Percentiles rank a stretch among this genome's conserved stretches.
These are phyloP conservation scores for Poa pratensis DNA, from an alignment of 176 grass and related monocot species.

Conservation along the genomic window DNA sequence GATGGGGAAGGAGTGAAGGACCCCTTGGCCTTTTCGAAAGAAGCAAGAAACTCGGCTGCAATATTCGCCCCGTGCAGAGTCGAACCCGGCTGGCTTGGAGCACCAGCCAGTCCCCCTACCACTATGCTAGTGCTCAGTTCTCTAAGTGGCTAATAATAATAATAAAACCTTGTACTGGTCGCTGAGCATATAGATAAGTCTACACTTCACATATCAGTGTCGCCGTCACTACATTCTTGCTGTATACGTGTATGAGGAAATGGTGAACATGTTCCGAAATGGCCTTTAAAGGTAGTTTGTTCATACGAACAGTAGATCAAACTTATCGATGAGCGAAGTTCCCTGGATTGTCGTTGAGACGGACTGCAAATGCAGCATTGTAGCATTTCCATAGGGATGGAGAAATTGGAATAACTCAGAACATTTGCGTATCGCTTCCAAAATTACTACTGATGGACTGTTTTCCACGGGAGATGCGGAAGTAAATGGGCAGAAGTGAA, in stretches of 20 bases:
- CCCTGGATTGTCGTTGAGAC: neutral
- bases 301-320: conserved; percentile 7
- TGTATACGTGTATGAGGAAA: neutral
- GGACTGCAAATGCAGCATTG: neutral
- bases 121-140: conserved; percentile 14
- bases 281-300: neutral
- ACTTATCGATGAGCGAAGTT: neutral
- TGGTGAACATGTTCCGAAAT: neutral
- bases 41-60: neutral
- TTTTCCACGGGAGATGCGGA: neutral
- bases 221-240: neutral
- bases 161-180: neutral
- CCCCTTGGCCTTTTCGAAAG: neutral
- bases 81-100: conserved; percentile 5
- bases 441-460: neutral
- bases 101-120: neutral
- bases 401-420: neutral
- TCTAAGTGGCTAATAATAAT: neutral
- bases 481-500: neutral
- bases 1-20: no score
- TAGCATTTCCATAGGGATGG: neutral
- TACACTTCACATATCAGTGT: conserved; percentile 12
- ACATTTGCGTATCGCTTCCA: neutral
- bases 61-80: neutral
- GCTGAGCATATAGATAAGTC: neutral